Conservation (phyloP, 108 stramenopile species). For the Skeletonema tropicum region DNA sequence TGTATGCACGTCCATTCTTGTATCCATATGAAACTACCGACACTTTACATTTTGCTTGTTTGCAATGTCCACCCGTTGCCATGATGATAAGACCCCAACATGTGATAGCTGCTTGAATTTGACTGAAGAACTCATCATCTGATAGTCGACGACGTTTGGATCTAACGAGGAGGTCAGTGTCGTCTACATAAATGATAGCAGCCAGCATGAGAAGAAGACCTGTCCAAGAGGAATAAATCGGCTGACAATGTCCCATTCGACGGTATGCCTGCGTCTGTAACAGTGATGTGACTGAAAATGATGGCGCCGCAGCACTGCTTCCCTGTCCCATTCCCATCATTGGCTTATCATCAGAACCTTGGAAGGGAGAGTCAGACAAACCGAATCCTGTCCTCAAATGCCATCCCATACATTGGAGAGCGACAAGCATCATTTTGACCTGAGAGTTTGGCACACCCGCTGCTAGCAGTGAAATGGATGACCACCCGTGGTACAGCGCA, state of each 20-base stretch:
- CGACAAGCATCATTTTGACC: no score
- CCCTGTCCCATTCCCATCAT: slow-evolving; percentile 8
- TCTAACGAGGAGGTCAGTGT: background rate
- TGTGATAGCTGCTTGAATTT: background rate
- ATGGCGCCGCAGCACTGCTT: background rate
- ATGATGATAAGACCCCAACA: background rate
- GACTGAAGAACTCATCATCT: background rate
- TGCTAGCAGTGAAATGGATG: background rate
- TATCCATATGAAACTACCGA: background rate
- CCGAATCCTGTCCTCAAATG: slow-evolving; percentile 5
- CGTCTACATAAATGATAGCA: slow-evolving; percentile 17
- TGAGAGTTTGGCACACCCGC: background rate
- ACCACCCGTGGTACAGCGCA: background rate
- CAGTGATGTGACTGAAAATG: background rate
- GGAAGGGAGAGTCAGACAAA: background rate
- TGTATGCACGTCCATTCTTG: background rate
- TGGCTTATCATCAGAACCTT: background rate
- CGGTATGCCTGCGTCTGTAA: slow-evolving; percentile 5
- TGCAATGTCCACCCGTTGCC: background rate
- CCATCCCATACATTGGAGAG: background rate
- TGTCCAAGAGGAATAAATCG: background rate
- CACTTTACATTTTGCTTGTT: background rate
- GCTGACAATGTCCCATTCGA: slow-evolving; percentile 1
- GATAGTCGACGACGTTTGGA: background rate
- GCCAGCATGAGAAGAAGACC: background rate